These are phyloP conservation scores for Inonotus obliquus DNA, from an alignment of 1,284 basidiomycete genomes.

Conservation along the genomic window DNA sequence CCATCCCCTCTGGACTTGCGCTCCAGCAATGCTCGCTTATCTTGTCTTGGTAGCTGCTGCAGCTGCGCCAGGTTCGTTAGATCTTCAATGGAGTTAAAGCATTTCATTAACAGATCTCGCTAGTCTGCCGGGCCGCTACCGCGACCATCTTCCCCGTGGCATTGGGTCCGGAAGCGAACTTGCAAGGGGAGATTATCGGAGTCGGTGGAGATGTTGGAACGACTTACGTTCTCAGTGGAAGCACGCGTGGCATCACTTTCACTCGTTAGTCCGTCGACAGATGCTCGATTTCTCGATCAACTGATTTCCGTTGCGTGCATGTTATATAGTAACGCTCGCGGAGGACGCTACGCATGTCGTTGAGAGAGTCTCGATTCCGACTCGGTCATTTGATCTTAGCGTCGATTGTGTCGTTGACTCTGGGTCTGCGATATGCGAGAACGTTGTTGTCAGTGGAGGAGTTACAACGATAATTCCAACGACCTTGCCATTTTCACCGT, in stretches of 20 bases:
- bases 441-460: background rate
- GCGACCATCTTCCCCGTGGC: constrained; percentile 10
- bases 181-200: constrained; percentile 9
- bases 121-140: constrained; percentile 4
- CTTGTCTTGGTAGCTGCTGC: background rate
- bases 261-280: constrained; percentile 1
- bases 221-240: constrained; percentile 16
- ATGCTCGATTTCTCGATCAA: background rate
- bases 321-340: constrained; percentile 8
- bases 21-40: background rate
- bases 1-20: background rate
- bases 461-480: background rate
- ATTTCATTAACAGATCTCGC: background rate
- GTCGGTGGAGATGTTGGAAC: constrained; percentile 6
- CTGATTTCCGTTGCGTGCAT: background rate
- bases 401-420: background rate
- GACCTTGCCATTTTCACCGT: constrained; percentile 10
- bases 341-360: constrained; percentile 4
- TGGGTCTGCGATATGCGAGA: constrained; percentile 6
- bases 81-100: too few species aligned
- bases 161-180: background rate
- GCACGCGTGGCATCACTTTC: constrained; percentile 8
- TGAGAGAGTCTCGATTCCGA: constrained; percentile 11
- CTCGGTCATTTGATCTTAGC: background rate
- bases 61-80: background rate